Percentiles rank a stretch among this genome's conserved stretches.
These are phyloP conservation scores for Acacia pycnantha DNA, from an alignment of 331 rosid species.

Conservation along the genomic window DNA sequence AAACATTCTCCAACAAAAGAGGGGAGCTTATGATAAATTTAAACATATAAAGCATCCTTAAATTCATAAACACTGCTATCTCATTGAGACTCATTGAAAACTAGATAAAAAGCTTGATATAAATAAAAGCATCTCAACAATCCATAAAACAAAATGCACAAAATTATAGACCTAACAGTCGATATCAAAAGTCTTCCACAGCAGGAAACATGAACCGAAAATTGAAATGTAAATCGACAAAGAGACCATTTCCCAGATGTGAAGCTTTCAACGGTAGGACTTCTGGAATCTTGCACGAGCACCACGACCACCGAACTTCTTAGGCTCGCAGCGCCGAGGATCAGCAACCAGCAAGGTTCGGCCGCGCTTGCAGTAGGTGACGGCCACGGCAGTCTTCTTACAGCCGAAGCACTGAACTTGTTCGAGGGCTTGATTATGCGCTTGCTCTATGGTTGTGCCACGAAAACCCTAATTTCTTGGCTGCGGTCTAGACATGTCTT, in stretches of 20 bases:
- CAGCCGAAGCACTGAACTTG: conserved; percentile 85
- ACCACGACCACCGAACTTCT: conserved; percentile 96
- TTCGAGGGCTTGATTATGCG: conserved; percentile 31
- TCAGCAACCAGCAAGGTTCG: conserved; percentile 81
- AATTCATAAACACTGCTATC: not conserved
- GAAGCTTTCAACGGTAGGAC: conserved; percentile 65
- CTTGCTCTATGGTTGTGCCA: conserved; percentile 31
- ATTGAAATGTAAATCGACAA: not conserved
- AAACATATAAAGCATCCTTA: not conserved
- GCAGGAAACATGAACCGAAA: not conserved
- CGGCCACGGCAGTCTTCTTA: conserved; percentile 85
- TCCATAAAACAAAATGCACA: not conserved
- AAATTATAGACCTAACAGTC: not conserved
- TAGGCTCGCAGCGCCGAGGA: conserved; percentile 87
- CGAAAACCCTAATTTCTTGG: not conserved
- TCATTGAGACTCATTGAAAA: not conserved
- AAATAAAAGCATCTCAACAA: not conserved
- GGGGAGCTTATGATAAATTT: not conserved
- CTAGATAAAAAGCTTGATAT: not conserved
- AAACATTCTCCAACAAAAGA: no score
- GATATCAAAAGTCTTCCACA: conserved; percentile 3
- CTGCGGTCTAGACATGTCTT: no score
- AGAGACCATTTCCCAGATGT: not conserved
- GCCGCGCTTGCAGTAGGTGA: conserved; percentile 82
- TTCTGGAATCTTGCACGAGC: conserved; percentile 93